Evolutionary conservation across 441 rosid genomes (phyloP), one percentile per base, ranked within the genome.

Genomic region (Francoa sonchifolia): DNA sequence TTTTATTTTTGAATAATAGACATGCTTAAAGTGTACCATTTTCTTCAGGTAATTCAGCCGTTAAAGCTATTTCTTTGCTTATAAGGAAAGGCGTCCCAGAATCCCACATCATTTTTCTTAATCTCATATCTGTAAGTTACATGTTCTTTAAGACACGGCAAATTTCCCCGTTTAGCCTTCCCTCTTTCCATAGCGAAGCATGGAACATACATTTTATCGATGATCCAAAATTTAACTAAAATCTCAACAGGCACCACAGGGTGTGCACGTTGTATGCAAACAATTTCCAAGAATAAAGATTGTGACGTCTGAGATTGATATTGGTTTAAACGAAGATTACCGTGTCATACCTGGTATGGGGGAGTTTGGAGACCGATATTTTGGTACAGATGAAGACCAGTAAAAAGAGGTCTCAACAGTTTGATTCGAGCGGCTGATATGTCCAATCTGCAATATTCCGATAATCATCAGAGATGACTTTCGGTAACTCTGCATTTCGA

Each of bases 161-260:
- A n/a, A n/a, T n/a, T n/a, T n/a, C n/a, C n/a, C n/a, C n/a, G n/a
- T n/a, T n/a, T n/a, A n/a, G n/a, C n/a, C n/a, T n/a, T n/a, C n/a
- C n/a, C n/a, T n/a, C n/a, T n/a, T n/a, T n/a, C n/a, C n/a, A n/a
- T n/a, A n/a, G n/a, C n/a, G n/a, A n/a, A n/a, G n/a, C n/a, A n/a
- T n/a, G n/a, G n/a, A n/a, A n/a, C n/a, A n/a, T n/a, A n/a, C n/a
- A n/a, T n/a, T n/a, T n/a, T n/a, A n/a, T n/a, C n/a, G n/a, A n/a
- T n/a, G n/a, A n/a, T n/a, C n/a, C n/a, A n/a, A n/a, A n/a, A n/a
- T n/a, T n/a, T n/a, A n/a, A n/a, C n/a, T n/a, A n/a, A n/a, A n/a
- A n/a, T n/a, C n/a, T n/a, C n/a, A n/a, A n/a, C 73, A 88, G 95
- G 88, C 95, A 27, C 95, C 95, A 33, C 74, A 83, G 60, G 95